Evolutionary conservation across 2,329 filamentous ascomycete species (phyloP).

Genomic region (Diaporthe caulivora): DNA sequence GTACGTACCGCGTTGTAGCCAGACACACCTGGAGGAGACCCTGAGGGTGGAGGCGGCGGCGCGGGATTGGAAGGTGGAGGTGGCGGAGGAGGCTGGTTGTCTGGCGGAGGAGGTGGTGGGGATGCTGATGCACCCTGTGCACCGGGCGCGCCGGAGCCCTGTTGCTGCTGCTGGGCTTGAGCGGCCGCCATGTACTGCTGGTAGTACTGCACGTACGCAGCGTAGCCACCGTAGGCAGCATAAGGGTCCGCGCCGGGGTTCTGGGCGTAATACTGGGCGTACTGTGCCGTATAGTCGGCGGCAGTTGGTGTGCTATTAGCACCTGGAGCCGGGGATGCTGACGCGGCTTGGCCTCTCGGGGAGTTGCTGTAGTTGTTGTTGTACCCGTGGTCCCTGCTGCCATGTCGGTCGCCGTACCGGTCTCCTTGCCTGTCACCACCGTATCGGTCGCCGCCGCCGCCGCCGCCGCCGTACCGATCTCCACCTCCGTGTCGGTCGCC

Average conservation of each 20-base stretch:
- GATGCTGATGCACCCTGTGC: conserved; percentile 55
- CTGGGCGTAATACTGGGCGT: conserved; percentile 81
- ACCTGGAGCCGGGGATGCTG: conserved; percentile 54
- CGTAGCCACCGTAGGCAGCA: conserved; percentile 90
- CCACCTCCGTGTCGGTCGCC: conserved; percentile 57
- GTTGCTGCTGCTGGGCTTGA: conserved; percentile 62
- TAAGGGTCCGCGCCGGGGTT: conserved; percentile 77
- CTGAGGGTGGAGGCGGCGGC: conserved; percentile 68
- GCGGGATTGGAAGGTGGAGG: conserved; percentile 67
- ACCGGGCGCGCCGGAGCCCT: conserved; percentile 57
- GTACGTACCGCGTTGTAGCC: conserved; percentile 74
- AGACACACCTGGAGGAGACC: conserved; percentile 63
- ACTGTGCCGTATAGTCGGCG: conserved; percentile 82
- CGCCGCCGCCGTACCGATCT: conserved; percentile 53
- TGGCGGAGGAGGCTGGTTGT: conserved; percentile 69
- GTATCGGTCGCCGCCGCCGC: conserved; percentile 52
- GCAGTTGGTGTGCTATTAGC: conserved; percentile 57
- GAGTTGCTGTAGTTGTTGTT: conserved; percentile 28
- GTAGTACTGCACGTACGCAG: conserved; percentile 80
- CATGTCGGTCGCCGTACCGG: conserved; percentile 47
- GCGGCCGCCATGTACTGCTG: conserved; percentile 75
- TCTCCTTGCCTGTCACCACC: conserved; percentile 50
- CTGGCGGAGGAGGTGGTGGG: conserved; percentile 69
- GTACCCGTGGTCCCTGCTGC: conserved; percentile 41
- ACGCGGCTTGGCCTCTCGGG: conserved; percentile 27